Conservation (phyloP, 2,329 filamentous ascomycete species). For the Fusarium sacchari region DNA sequence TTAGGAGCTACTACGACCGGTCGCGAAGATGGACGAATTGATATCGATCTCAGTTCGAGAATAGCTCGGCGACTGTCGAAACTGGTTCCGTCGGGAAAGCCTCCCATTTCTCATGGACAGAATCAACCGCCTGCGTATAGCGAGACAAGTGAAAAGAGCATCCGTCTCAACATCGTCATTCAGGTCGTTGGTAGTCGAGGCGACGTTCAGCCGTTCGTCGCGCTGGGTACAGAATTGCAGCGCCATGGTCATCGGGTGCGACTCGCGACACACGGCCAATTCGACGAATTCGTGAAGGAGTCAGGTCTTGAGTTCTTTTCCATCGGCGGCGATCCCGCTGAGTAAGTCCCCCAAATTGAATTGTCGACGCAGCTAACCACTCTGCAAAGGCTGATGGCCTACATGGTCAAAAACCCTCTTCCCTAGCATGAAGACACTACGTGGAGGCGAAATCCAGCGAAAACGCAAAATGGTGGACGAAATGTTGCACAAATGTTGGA, state of each 20-base stretch:
- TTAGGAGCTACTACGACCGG: neutral
- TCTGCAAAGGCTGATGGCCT: slow-evolving; percentile 14
- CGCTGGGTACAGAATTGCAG: slow-evolving; percentile 7
- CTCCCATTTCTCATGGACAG: neutral
- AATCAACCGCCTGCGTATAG: neutral
- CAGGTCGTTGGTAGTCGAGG: slow-evolving; percentile 28
- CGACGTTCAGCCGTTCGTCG: slow-evolving; percentile 27
- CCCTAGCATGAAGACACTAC: slow-evolving; percentile 41
- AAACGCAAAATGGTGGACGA: slow-evolving; percentile 44
- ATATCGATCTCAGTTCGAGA: slow-evolving; percentile 9
- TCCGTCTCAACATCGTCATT: slow-evolving; percentile 22
- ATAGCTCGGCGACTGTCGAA: slow-evolving; percentile 6
- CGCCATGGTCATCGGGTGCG: slow-evolving; percentile 26
- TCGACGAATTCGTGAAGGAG: neutral
- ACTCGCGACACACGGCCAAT: slow-evolving; percentile 21
- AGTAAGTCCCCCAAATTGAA: neutral
- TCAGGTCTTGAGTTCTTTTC: slow-evolving; percentile 19
- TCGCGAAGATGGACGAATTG: slow-evolving; percentile 11
- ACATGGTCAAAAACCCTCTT: slow-evolving; percentile 49
- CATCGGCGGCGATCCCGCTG: slow-evolving; percentile 11
- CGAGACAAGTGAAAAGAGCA: neutral
- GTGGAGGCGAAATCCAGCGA: slow-evolving; percentile 41
- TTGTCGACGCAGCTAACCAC: neutral
- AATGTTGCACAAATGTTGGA: slow-evolving; percentile 47
- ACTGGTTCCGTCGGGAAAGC: neutral